Percentiles rank a stretch among this genome's conserved stretches.
Conservation (phyloP, 306 rosid genomes). For the Citrullus amarus region DNA sequence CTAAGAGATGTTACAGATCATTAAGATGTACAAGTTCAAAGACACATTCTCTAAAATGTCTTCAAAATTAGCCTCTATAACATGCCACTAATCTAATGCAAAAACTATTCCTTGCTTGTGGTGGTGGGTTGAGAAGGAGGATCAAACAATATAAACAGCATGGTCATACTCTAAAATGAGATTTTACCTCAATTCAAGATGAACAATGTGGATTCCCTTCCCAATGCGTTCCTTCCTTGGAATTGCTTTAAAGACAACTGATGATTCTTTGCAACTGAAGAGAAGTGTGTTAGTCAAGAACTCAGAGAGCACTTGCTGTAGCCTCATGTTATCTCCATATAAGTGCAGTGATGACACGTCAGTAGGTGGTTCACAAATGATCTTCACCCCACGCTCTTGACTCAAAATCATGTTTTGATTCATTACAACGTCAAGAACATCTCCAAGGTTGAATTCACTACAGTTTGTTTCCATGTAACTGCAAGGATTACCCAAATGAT, state of each 20-base stretch:
- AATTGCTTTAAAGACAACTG: constrained; percentile 9
- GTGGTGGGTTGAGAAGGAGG: background rate
- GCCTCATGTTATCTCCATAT: constrained; percentile 35
- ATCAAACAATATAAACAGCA: background rate
- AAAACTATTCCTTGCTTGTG: background rate
- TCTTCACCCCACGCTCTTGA: constrained; percentile 20
- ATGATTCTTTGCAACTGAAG: constrained; percentile 20
- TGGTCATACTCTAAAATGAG: background rate
- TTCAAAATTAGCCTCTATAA: background rate
- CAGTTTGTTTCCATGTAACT: constrained; percentile 28
- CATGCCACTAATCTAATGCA: background rate
- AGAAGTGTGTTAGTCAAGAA: constrained; percentile 19
- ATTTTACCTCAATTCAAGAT: constrained; percentile 26
- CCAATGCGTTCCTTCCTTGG: constrained; percentile 27
- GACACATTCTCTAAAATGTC: background rate
- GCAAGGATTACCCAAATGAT: constrained; percentile 1
- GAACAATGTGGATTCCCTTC: constrained; percentile 24
- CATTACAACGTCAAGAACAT: constrained; percentile 19
- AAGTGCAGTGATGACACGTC: constrained; percentile 21
- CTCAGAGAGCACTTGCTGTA: constrained; percentile 26
- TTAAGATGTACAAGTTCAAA: background rate
- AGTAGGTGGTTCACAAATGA: constrained; percentile 23
- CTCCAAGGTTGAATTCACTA: constrained; percentile 27
- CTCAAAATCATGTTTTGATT: constrained; percentile 27
- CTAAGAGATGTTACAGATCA: background rate